phyloP scores from a whole-genome alignment of 768 basidiomycete genomes.

The Leccinum sublutescens region DNA sequence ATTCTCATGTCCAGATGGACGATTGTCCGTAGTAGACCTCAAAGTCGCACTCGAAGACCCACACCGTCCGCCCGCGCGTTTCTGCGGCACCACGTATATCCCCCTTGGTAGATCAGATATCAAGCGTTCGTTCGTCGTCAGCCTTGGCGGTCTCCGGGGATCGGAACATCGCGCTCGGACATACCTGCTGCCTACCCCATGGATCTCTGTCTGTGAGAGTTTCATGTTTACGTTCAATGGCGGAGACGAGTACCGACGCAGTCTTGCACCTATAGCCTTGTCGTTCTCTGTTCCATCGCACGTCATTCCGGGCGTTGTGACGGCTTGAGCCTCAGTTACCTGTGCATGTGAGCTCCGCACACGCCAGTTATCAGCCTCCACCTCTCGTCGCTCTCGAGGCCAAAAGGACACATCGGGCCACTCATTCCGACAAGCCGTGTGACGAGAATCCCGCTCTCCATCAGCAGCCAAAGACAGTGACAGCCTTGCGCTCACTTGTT shows the following conservation, averaged over 20 bases:
- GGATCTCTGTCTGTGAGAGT: background rate
- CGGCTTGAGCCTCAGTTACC: background rate
- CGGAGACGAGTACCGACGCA: conserved; percentile 9
- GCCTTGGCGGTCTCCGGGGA: background rate
- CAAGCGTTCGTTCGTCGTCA: background rate
- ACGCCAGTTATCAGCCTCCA: conserved; percentile 15
- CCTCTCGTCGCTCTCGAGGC: conserved; percentile 3
- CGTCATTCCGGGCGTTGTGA: background rate
- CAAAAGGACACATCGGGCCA: background rate
- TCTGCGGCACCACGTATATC: conserved; percentile 23
- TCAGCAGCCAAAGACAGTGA: background rate
- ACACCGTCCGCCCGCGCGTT: background rate
- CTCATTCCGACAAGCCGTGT: background rate
- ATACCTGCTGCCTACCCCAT: conserved; percentile 1
- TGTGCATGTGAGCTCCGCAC: background rate
- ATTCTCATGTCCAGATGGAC: background rate
- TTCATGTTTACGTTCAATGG: background rate
- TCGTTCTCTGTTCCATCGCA: background rate
- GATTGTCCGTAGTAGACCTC: background rate
- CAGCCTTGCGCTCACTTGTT: conserved; percentile 9
- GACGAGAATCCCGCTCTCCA: background rate
- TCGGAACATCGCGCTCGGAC: background rate
- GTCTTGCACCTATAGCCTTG: background rate
- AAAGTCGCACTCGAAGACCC: background rate
- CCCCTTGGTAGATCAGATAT: background rate